Evolutionary conservation across 2,329 filamentous ascomycete species (phyloP).

Genomic region (Lasiodiplodia hormozganensis): DNA sequence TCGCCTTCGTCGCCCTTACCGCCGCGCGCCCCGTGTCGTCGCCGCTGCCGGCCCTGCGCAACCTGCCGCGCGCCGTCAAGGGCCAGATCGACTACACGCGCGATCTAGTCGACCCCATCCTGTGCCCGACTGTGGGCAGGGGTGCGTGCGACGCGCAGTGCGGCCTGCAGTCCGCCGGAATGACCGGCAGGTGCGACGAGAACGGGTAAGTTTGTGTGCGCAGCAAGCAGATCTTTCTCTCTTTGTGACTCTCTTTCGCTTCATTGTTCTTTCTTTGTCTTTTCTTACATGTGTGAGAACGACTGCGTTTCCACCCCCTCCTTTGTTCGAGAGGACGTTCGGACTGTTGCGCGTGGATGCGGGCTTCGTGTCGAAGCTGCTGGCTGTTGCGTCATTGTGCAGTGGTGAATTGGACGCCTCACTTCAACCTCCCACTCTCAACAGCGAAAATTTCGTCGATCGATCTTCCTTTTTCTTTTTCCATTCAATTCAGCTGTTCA

Average conservation of each 20-base stretch:
- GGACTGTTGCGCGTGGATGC: background rate
- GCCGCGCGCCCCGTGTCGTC: background rate
- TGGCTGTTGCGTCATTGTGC: background rate
- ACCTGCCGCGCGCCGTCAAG: constrained; percentile 17
- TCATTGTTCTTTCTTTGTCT: background rate
- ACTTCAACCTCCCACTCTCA: background rate
- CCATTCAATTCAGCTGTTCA: background rate
- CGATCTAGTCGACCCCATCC: constrained; percentile 18
- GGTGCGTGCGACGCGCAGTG: constrained; percentile 9
- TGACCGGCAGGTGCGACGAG: background rate
- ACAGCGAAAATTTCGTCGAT: background rate
- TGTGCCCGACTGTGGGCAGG: constrained; percentile 6
- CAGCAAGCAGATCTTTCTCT: background rate
- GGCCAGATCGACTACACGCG: constrained; percentile 25
- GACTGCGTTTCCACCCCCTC: background rate
- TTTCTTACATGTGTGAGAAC: background rate
- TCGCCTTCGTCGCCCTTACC: background rate
- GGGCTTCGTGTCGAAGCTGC: background rate
- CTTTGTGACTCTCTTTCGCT: background rate
- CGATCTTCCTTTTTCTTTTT: background rate
- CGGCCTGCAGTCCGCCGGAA: background rate
- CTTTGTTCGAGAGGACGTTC: background rate
- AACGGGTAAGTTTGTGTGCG: constrained; percentile 1
- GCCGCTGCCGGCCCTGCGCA: constrained; percentile 2
- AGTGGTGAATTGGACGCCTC: background rate